Evolutionary conservation across 2,329 filamentous ascomycete species (phyloP).

Genomic region (Penicillium sp.): DNA sequence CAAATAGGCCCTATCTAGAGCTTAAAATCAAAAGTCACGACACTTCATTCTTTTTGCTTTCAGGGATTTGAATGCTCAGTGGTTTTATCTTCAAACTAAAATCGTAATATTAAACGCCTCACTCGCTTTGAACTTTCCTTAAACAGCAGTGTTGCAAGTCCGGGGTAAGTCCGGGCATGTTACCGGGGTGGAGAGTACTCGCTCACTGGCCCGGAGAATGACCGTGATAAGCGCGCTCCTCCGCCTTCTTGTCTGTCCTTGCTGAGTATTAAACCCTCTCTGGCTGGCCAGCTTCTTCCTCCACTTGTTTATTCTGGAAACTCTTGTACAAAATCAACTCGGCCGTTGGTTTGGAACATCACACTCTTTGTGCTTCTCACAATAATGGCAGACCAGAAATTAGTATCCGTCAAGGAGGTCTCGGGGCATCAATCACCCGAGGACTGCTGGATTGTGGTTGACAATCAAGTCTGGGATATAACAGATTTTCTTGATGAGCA

Average conservation of each 20-base stretch:
- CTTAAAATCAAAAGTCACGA: not conserved
- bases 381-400: constrained; percentile 31
- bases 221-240: constrained; percentile 7
- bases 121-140: not conserved
- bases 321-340: not conserved
- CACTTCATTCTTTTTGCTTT: not conserved
- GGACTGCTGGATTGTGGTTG: constrained; percentile 68
- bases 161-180: constrained; percentile 23
- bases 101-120: not conserved
- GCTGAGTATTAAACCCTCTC: constrained; percentile 22
- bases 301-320: not conserved
- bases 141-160: not conserved
- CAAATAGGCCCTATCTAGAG: not conserved
- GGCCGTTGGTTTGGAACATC: too few relatives aligned
- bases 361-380: not conserved
- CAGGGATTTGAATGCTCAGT: not conserved
- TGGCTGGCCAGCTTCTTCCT: constrained; percentile 10
- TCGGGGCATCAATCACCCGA: constrained; percentile 49
- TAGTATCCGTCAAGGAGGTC: constrained; percentile 47
- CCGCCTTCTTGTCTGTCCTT: constrained; percentile 1
- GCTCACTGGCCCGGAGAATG: constrained; percentile 7
- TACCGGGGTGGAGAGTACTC: constrained; percentile 17
- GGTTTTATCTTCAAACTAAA: not conserved
- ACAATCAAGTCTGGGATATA: constrained; percentile 67
- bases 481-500: constrained; percentile 66